These are phyloP conservation scores for Pseudogymnoascus sp. DNA, from an alignment of 2,329 filamentous ascomycete genomes.

Conservation along the genomic window DNA sequence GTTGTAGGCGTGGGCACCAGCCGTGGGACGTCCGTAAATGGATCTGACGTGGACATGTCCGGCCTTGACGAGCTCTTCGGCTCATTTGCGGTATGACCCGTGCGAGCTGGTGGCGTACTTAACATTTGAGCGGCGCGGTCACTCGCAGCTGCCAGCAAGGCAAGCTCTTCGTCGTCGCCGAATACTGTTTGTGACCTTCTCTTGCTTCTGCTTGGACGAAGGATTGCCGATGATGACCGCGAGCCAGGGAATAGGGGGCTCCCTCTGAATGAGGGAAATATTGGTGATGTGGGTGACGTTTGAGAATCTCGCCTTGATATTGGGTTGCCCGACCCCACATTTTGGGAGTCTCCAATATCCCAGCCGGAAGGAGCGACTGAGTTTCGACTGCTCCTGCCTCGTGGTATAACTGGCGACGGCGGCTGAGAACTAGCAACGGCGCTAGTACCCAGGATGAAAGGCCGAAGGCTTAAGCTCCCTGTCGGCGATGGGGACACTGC, in stretches of 20 bases:
- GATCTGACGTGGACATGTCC: background rate
- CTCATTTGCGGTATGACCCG: background rate
- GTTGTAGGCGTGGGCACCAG: background rate
- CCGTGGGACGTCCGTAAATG: background rate
- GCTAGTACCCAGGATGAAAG: background rate
- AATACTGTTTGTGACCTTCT: background rate
- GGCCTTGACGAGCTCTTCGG: background rate
- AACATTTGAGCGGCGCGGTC: background rate
- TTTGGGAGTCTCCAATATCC: background rate
- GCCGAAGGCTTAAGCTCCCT: background rate
- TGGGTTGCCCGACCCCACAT: background rate
- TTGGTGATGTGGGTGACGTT: background rate
- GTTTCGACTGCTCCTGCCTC: background rate
- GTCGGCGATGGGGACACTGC: background rate
- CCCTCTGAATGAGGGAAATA: background rate
- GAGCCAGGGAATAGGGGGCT: background rate
- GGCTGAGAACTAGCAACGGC: background rate
- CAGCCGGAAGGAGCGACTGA: background rate
- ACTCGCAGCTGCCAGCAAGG: background rate
- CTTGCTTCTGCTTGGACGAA: background rate
- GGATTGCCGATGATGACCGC: background rate
- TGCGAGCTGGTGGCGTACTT: background rate
- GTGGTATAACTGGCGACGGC: background rate
- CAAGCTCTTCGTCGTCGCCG: background rate
- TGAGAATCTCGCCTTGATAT: background rate